phyloP scores from a whole-genome alignment of 2,329 filamentous ascomycete species.

The Claviceps sp. region DNA sequence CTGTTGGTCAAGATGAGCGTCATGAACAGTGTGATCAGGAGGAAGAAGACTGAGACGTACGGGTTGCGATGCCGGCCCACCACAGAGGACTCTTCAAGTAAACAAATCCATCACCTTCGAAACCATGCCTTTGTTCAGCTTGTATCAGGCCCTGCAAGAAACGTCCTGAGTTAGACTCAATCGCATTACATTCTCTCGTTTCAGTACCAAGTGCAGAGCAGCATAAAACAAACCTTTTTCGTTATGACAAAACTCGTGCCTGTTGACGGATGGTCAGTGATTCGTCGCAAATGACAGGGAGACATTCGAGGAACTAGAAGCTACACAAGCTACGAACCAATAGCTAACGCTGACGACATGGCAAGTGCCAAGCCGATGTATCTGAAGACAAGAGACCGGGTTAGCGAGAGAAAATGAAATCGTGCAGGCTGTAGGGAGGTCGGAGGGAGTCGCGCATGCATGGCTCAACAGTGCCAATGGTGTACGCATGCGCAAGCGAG shows the following conservation, averaged over 20 bases:
- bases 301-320: no score
- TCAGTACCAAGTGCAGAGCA: not conserved
- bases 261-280: slow-evolving; percentile 23
- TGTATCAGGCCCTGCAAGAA: slow-evolving; percentile 67
- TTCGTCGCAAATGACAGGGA: not conserved
- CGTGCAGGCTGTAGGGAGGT: not conserved
- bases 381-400: slow-evolving; percentile 28
- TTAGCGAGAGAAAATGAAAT: not conserved
- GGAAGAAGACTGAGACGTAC: slow-evolving; percentile 35
- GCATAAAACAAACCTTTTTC: slow-evolving; percentile 57
- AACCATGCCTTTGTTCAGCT: slow-evolving; percentile 81
- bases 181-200: not conserved
- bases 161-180: not conserved
- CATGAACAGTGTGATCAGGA: not conserved
- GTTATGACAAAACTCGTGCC: slow-evolving; percentile 97
- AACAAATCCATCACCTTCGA: slow-evolving; percentile 90
- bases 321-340: slow-evolving; percentile 42
- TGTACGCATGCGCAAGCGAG: not conserved
- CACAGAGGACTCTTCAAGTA: slow-evolving; percentile 92
- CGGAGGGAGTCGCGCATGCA: not conserved
- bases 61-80: slow-evolving; percentile 89
- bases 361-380: slow-evolving; percentile 66
- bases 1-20: slow-evolving; percentile 28
- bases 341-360: slow-evolving; percentile 61
- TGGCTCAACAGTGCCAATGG: not conserved